Evolutionary conservation across 2,329 filamentous ascomycete species (phyloP).

Genomic region (Fusarium pilosicola): DNA sequence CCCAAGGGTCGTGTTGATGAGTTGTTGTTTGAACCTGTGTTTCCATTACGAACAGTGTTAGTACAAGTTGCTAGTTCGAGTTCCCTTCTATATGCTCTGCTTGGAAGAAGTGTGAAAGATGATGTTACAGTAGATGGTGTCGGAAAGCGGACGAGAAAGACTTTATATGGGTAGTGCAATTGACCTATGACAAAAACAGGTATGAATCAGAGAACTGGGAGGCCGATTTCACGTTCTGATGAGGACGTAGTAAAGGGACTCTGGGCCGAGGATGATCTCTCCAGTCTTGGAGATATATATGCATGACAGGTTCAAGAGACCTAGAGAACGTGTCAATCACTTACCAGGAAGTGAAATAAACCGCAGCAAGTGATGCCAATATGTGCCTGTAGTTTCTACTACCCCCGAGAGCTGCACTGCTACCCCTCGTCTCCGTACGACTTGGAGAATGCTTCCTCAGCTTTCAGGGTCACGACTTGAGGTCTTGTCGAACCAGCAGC

Average conservation of each 20-base stretch:
- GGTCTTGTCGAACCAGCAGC: conserved; percentile 15
- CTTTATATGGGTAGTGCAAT: conserved; percentile 12
- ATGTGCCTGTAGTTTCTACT: conserved; percentile 18
- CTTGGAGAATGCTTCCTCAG: conserved; percentile 18
- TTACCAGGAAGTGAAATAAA: conserved; percentile 32
- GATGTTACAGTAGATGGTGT: not conserved
- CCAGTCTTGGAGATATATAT: conserved; percentile 14
- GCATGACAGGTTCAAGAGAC: conserved; percentile 8
- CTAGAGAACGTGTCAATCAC: conserved; percentile 14
- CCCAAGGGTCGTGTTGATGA: conserved; percentile 33
- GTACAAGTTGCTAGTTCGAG: conserved; percentile 10
- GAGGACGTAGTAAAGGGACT: not conserved
- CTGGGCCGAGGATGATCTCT: conserved; percentile 13
- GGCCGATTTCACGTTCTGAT: conserved; percentile 6
- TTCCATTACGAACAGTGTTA: conserved; percentile 40
- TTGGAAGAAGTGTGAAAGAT: not conserved
- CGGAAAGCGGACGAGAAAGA: not conserved
- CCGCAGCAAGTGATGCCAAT: conserved; percentile 33
- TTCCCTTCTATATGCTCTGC: not conserved
- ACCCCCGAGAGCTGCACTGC: conserved; percentile 21
- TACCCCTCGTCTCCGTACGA: conserved; percentile 24
- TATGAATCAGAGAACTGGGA: conserved; percentile 21
- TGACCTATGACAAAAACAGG: not conserved
- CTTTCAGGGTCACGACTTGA: conserved; percentile 16
- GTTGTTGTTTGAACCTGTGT: conserved; percentile 36